Evolutionary conservation across 2,329 filamentous ascomycete genomes (phyloP), one percentile per base, ranked within the genome.

Genomic region (Metarhizium robertsii): DNA sequence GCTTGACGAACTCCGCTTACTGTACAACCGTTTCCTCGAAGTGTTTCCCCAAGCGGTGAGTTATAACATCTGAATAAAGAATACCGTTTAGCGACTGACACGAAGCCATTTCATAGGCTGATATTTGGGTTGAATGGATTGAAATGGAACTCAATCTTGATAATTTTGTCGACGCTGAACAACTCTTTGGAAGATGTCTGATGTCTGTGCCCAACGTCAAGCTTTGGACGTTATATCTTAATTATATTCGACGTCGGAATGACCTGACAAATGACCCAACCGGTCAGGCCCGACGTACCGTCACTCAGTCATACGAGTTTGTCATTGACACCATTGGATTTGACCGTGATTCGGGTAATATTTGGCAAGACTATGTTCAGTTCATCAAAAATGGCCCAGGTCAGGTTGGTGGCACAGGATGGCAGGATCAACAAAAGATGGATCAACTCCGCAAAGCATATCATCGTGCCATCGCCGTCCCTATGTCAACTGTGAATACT

Each of bases 401-500:
- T 6, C 84, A 84, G 56, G 82, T 94, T 57, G 92, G 92, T 30
- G 94, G 92, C 47, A 86, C 79, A 57, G 86, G 83, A 57, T 99
- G 94, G 95, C 92, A 97, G 71, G 94, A 97, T 67, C 88, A 92
- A 72, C 94, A 97, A 68, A 99, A 99, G 77, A 95, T 96, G 87
- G 94, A 99, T 64, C 79, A 88, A 62, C 74, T 99, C 53, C 86
- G 94, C 57, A 95, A 95, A 68, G 88, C 90, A 0, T 99, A 96
- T 68, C 92, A 96, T 65, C 87, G 87, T 53, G 92, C 92, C 14
- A 89, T 96, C 56, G 86, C 84, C 61, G 83, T 96, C 43, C 95
- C 95, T 4, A 95, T 90, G 60, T 83, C 86, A 54, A 87, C 87
- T 36, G 83, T 95, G 51, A 89, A 92, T 65, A 81, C 80, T 53